Percentiles rank a stretch among this genome's conserved stretches.
phyloP scores from a whole-genome alignment of 108 stramenopile species.

The Stephanodiscus minutulus region DNA sequence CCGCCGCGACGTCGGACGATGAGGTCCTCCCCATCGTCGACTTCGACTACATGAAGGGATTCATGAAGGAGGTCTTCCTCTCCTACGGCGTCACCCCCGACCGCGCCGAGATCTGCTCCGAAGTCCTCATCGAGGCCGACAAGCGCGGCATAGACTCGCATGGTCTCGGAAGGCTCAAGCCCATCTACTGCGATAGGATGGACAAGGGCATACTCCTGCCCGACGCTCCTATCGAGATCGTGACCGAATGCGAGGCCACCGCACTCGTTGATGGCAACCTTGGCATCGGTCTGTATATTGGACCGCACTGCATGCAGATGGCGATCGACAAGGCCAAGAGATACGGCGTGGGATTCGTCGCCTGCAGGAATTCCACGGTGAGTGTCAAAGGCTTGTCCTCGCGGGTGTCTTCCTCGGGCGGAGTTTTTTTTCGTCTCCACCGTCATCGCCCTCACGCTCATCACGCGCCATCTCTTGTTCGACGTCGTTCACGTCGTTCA shows the following conservation, averaged over 20 bases:
- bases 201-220: slow-evolving; percentile 62
- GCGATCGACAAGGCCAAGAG: slow-evolving; percentile 75
- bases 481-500: background rate
- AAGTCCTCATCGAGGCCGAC: slow-evolving; percentile 71
- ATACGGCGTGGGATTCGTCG: slow-evolving; percentile 65
- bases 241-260: slow-evolving; percentile 56
- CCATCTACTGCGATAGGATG: slow-evolving; percentile 74
- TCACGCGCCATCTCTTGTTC: background rate
- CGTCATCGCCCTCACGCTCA: background rate
- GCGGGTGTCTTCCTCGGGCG: background rate
- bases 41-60: slow-evolving; percentile 65
- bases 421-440: background rate
- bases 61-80: slow-evolving; percentile 64
- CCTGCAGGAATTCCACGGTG: slow-evolving; percentile 59
- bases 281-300: slow-evolving; percentile 68
- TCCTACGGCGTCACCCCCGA: slow-evolving; percentile 55
- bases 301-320: slow-evolving; percentile 71
- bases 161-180: slow-evolving; percentile 66
- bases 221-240: slow-evolving; percentile 51
- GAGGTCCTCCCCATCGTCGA: slow-evolving; percentile 50
- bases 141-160: slow-evolving; percentile 73
- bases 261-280: slow-evolving; percentile 65
- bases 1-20: slow-evolving; percentile 41
- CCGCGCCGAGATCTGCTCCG: slow-evolving; percentile 57
- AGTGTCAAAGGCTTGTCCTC: background rate